Base-by-base conservation (phyloP, 345 rosid species). In the Eutrema yunnanense region DNA sequence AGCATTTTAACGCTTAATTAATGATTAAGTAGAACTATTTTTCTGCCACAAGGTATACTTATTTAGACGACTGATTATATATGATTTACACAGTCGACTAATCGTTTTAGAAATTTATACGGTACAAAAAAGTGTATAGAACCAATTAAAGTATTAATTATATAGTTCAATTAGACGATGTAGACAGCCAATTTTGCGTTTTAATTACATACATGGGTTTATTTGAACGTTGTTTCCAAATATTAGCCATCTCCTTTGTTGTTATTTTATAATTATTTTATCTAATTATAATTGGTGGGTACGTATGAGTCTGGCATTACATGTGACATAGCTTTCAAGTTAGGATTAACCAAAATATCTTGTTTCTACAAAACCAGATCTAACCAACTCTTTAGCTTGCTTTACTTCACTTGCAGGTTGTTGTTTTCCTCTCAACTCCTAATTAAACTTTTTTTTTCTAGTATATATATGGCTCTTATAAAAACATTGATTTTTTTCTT, bases 251-350 rank as follows among this genome's bases (percentile, higher is more conserved):
- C 6, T 49, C 30, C 4, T 32, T 38, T 16, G 19, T 13, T 41
- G n/a, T 59, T 56, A 9, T 40, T 34, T 33, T 14, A 12, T 1
- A 16, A 44, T 46, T 46, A 6, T 32, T 54, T 34, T 34, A 44
- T 68, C 10, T 54, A 46, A 55, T 44, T 62, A 38, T 29, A 38
- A 62, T 62, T 70, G 75, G 75, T 76, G 62, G 75, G 51, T 71
- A 55, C n/a, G 41, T 13, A 36, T 63, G 80, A 69, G 66, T 50
- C 71, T 76, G 75, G 66, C 80, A 76, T 56, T 51, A 70, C 79
- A 75, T 70, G 72, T 76, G 80, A 57, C 76, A 76, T 76, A 65
- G 72, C 75, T 76, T 76, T 61, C 72, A 64, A 76, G 72, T 76
- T 56, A 70, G 80, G 80, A 76, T 76, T 48, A 71, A 65, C 71